Evolutionary conservation across 75 land plant genomes (phyloP).

Genomic region (Cunninghamia lanceolata): DNA sequence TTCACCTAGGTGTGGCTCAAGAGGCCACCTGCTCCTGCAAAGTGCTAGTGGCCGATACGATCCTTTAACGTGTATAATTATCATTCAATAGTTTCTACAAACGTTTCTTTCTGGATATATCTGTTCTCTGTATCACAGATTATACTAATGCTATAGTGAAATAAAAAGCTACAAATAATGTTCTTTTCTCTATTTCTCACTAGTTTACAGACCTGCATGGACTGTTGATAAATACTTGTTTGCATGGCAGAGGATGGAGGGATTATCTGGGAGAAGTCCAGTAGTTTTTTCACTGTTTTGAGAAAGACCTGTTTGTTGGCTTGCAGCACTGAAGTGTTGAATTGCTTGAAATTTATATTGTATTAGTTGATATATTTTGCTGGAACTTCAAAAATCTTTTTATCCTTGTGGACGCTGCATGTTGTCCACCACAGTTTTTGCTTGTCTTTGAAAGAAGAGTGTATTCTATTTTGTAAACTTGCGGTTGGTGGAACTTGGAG

Average conservation of each 20-base stretch:
- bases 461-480: too few relatives aligned
- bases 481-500: too few relatives aligned
- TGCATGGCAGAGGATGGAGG: slow-evolving; percentile 68
- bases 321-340: background rate
- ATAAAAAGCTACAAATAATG: background rate
- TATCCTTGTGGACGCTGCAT: too few relatives aligned
- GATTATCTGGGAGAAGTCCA: slow-evolving; percentile 39
- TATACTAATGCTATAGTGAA: background rate
- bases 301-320: background rate
- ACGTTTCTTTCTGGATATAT: background rate
- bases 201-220: background rate
- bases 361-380: background rate
- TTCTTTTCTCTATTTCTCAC: too few relatives aligned
- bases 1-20: too few relatives aligned
- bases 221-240: background rate
- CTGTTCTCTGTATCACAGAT: background rate
- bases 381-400: too few relatives aligned
- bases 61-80: background rate
- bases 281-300: background rate
- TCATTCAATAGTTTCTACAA: background rate
- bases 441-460: too few relatives aligned
- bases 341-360: background rate
- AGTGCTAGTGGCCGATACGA: too few relatives aligned
- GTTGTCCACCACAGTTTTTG: too few relatives aligned
- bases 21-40: too few relatives aligned